A percentile compares a stretch with the other conserved stretches of the same genome.
Conservation (phyloP, 352 stramenopile genomes). For the Pythium phragmitis region DNA sequence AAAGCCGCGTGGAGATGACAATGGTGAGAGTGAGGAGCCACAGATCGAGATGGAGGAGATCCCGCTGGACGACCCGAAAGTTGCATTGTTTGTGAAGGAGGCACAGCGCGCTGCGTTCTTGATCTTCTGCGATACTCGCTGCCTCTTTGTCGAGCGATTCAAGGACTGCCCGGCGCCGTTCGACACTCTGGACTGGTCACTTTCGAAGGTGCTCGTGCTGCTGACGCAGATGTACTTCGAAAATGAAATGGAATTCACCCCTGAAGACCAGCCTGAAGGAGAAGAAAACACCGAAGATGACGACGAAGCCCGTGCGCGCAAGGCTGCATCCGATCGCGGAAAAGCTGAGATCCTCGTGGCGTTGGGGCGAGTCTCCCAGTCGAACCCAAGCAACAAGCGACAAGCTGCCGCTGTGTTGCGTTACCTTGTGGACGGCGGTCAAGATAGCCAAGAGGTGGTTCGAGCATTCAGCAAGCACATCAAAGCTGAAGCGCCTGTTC, state of each 20-base stretch:
- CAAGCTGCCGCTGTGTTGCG: slow-evolving; percentile 73
- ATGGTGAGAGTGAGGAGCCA: slow-evolving; percentile 34
- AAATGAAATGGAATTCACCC: slow-evolving; percentile 50
- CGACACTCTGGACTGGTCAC: slow-evolving; percentile 59
- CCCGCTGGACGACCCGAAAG: slow-evolving; percentile 51
- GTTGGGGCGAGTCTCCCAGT: slow-evolving; percentile 67
- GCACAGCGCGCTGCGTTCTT: slow-evolving; percentile 71
- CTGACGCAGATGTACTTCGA: slow-evolving; percentile 86
- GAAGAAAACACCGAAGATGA: slow-evolving; percentile 31
- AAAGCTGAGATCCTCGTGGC: slow-evolving; percentile 73
- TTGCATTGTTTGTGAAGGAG: slow-evolving; percentile 55
- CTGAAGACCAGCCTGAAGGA: slow-evolving; percentile 48
- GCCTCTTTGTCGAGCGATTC: slow-evolving; percentile 86
- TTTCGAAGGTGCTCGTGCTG: slow-evolving; percentile 65
- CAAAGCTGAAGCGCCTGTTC: slow-evolving; percentile 69
- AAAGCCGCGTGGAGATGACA: slow-evolving; percentile 22
- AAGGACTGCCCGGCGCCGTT: slow-evolving; percentile 53
- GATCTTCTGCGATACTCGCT: slow-evolving; percentile 75
- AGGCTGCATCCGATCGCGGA: slow-evolving; percentile 29
- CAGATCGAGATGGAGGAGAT: slow-evolving; percentile 67
- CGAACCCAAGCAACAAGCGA: slow-evolving; percentile 81
- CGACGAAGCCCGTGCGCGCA: slow-evolving; percentile 28
- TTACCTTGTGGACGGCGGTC: slow-evolving; percentile 54
- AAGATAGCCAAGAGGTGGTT: slow-evolving; percentile 61
- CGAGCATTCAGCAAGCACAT: slow-evolving; percentile 82